Percentiles rank a stretch among this genome's conserved stretches.
These are phyloP conservation scores for Geosmithia putterillii DNA, from an alignment of 2,329 filamentous ascomycete genomes.

Conservation along the genomic window DNA sequence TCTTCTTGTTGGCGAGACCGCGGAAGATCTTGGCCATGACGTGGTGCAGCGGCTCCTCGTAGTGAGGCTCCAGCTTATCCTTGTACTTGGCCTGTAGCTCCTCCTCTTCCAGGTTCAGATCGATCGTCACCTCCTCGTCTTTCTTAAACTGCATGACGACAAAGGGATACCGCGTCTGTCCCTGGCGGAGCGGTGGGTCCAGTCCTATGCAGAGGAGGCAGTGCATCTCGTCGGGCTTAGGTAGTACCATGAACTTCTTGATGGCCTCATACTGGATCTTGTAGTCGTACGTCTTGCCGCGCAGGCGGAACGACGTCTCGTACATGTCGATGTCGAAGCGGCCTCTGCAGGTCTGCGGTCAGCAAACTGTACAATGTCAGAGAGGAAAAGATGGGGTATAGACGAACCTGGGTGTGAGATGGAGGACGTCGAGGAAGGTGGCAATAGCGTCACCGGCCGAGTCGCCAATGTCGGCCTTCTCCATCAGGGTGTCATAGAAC, in stretches of 20 bases:
- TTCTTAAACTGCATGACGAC: conserved; percentile 98
- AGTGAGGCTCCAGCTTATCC: conserved; percentile 76
- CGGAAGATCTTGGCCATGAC: conserved; percentile 94
- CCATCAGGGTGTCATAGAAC: conserved; percentile 97
- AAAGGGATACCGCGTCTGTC: conserved; percentile 95
- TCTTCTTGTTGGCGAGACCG: conserved; percentile 87
- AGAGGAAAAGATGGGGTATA: background rate
- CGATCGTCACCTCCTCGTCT: conserved; percentile 92
- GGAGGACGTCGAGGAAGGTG: conserved; percentile 90
- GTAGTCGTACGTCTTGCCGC: conserved; percentile 99
- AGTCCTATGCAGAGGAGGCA: conserved; percentile 89
- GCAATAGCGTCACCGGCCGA: conserved; percentile 97
- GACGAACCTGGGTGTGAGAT: conserved; percentile 77
- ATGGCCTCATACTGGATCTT: conserved; percentile 97
- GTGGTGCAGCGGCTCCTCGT: conserved; percentile 86
- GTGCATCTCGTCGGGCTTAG: conserved; percentile 96
- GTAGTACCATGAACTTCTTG: conserved; percentile 98
- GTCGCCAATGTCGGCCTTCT: conserved; percentile 98
- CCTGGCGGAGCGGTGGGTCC: conserved; percentile 89
- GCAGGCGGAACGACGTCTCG: conserved; percentile 89
- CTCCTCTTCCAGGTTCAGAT: conserved; percentile 91
- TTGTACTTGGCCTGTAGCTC: conserved; percentile 75
- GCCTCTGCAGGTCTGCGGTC: conserved; percentile 47
- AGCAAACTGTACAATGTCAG: conserved; percentile 4
- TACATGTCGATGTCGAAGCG: conserved; percentile 99